These are phyloP conservation scores for Epichloe uncinata DNA, from an alignment of 2,329 filamentous ascomycete species.

Conservation along the genomic window DNA sequence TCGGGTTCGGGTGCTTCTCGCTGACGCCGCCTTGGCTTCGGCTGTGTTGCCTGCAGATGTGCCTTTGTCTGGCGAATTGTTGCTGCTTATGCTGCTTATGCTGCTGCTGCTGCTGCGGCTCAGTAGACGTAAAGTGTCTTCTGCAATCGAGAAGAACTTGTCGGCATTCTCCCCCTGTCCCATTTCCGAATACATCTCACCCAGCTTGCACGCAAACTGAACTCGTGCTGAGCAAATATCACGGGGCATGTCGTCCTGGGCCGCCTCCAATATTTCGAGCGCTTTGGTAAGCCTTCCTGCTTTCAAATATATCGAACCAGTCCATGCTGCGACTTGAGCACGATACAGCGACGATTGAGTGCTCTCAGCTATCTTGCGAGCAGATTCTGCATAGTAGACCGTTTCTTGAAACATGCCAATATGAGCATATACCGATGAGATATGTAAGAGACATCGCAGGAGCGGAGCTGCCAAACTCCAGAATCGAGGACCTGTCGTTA, in stretches of 20 bases:
- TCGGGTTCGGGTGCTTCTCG: slow-evolving; percentile 3
- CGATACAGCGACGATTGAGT: slow-evolving; percentile 47
- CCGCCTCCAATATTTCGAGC: slow-evolving; percentile 38
- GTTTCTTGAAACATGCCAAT: slow-evolving; percentile 83
- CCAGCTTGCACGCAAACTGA: slow-evolving; percentile 39
- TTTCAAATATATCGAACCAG: slow-evolving; percentile 40
- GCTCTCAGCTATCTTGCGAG: slow-evolving; percentile 60
- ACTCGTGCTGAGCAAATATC: slow-evolving; percentile 23
- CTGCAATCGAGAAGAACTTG: slow-evolving; percentile 34
- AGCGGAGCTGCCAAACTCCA: slow-evolving; percentile 70
- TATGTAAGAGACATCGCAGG: slow-evolving; percentile 55
- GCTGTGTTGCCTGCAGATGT: slow-evolving; percentile 1
- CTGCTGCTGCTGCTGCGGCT: slow-evolving; percentile 15
- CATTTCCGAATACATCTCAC: slow-evolving; percentile 39
- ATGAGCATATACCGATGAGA: slow-evolving; percentile 68
- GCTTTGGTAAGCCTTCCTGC: slow-evolving; percentile 48
- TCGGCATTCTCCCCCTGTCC: slow-evolving; percentile 30
- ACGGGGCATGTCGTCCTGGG: slow-evolving; percentile 35
- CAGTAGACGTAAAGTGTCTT: slow-evolving; percentile 27
- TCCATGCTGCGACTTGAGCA: slow-evolving; percentile 40
- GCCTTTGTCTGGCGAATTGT: neutral
- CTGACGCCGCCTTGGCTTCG: slow-evolving; percentile 9
- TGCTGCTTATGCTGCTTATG: slow-evolving; percentile 3
- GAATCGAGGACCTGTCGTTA: slow-evolving; percentile 43
- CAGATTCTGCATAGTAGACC: slow-evolving; percentile 75